Percentiles rank a stretch among this genome's conserved stretches.
Evolutionary conservation across 2,329 filamentous ascomycete species (phyloP).

Genomic region (Diaporthe aspalathi): DNA sequence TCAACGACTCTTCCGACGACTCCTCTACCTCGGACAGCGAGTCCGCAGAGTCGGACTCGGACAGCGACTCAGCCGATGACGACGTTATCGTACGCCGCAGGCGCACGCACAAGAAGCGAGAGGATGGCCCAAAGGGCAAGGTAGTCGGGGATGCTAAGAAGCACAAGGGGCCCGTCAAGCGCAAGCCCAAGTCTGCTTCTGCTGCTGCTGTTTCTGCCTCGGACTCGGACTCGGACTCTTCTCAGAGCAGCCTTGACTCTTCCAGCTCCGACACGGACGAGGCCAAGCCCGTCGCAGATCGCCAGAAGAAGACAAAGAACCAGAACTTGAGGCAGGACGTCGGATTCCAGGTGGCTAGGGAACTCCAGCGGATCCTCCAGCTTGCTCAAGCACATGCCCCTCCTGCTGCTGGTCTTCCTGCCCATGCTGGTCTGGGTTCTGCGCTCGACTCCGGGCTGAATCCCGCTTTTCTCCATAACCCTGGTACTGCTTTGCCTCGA

Average conservation of each 20-base stretch:
- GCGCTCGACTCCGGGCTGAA: conserved; percentile 1
- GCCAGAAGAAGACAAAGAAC: background rate
- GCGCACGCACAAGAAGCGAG: conserved; percentile 5
- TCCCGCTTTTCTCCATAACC: background rate
- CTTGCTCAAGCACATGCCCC: conserved; percentile 18
- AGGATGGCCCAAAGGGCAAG: background rate
- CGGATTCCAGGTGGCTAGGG: background rate
- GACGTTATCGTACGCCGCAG: conserved; percentile 3
- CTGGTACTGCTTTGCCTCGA: conserved; percentile 7
- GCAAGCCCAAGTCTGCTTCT: background rate
- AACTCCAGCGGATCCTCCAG: conserved; percentile 26
- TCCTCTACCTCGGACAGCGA: conserved; percentile 17
- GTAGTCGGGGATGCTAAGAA: background rate
- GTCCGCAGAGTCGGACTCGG: background rate
- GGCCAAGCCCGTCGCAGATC: background rate
- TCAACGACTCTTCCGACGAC: conserved; percentile 12
- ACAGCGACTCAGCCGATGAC: conserved; percentile 1
- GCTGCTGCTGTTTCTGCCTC: background rate
- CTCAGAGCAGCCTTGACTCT: background rate
- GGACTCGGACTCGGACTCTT: conserved; percentile 25
- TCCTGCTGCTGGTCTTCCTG: background rate
- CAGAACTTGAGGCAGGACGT: background rate
- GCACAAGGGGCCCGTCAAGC: background rate
- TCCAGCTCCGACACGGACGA: conserved; percentile 5
- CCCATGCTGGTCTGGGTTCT: background rate